These are phyloP conservation scores for Apophysomyces variabilis DNA, from an alignment of 371 early-diverging fungal species.

Conservation along the genomic window DNA sequence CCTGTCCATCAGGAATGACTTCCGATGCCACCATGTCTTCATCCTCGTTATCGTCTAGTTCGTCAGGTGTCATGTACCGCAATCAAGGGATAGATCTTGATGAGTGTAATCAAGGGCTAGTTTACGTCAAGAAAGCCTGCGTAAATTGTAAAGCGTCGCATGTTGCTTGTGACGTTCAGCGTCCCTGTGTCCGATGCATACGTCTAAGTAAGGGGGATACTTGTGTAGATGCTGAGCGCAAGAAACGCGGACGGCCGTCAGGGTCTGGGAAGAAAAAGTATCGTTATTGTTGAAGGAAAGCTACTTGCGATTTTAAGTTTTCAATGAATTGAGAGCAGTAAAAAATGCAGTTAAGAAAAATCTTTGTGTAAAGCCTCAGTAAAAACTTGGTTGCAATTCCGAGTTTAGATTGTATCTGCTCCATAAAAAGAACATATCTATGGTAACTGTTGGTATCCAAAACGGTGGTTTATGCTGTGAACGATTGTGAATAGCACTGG, in stretches of 20 bases:
- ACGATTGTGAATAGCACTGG: too few relatives aligned
- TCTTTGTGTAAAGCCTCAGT: too few relatives aligned
- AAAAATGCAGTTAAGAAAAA: too few relatives aligned
- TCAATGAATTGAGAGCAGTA: too few relatives aligned
- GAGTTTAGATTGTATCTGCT: too few relatives aligned
- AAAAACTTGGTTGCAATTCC: too few relatives aligned
- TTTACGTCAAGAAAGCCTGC: slow-evolving; percentile 64
- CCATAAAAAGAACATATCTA: too few relatives aligned
- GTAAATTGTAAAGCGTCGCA: slow-evolving; percentile 60
- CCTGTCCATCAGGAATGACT: background rate
- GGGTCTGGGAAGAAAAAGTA: slow-evolving; percentile 45
- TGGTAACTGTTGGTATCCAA: too few relatives aligned
- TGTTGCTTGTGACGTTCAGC: slow-evolving; percentile 60
- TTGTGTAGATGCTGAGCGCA: slow-evolving; percentile 61
- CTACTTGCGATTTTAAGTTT: too few relatives aligned
- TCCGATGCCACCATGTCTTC: slow-evolving; percentile 8
- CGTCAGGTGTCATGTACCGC: slow-evolving; percentile 8
- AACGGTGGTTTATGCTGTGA: too few relatives aligned
- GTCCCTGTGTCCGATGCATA: slow-evolving; percentile 65
- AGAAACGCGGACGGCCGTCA: slow-evolving; percentile 63
- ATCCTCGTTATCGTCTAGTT: slow-evolving; percentile 22
- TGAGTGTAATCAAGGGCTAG: slow-evolving; percentile 15
- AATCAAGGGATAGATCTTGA: slow-evolving; percentile 11
- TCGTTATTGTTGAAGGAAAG: background rate
- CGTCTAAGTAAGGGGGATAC: slow-evolving; percentile 55